Evolutionary conservation across 2,329 filamentous ascomycete genomes (phyloP), one percentile per base, ranked within the genome.

Genomic region (Rugonectria rugulosa): DNA sequence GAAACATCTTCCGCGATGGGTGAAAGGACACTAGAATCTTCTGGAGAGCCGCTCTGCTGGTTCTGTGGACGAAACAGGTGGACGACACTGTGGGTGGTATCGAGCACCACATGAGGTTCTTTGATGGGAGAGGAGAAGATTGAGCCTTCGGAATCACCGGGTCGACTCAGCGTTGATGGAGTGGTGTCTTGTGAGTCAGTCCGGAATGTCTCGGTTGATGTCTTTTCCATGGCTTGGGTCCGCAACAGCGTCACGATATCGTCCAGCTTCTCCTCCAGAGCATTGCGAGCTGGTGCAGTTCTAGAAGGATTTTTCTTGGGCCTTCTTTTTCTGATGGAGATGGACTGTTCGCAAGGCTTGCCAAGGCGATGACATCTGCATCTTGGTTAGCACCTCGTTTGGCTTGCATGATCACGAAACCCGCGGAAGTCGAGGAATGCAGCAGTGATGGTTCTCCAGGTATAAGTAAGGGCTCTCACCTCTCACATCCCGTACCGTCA

Each of bases 341-440:
- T 63, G 4, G 75, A 69, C 15, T 75, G 73, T 15, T 69, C 66
- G 56, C 78, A 79, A 41, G 74, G 66, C 57, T 74, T 76, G 19
- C 71, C 70, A 2, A 80, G 64, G 5, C 77, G 74, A 42, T 73
- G 65, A 38, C 78, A 80, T 52, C 65, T 67, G 23, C 4, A 32
- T 41, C n/a, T 27, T 2, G 8, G n/a, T 1, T 12, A 12, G 19
- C 37, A n/a, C 10, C 47, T 14, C 51, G 43, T 21, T 19, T 21
- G 10, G 3, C 7, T 8, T 12, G 11, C 12, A 40, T 11, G 31
- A 31, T 4, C 4, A 32, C 12, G 6, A 11, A 11, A 17, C 24
- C 15, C 29, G 5, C 15, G 7, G 15, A 12, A 38, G 7, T 38
- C 9, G n/a, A 17, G n/a, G 12, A n/a, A 24, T 3, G 11, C n/a